Percentiles rank a stretch among this genome's conserved stretches.
Conservation (phyloP, 1,284 basidiomycete species). For the Nidula niveotomentosa region DNA sequence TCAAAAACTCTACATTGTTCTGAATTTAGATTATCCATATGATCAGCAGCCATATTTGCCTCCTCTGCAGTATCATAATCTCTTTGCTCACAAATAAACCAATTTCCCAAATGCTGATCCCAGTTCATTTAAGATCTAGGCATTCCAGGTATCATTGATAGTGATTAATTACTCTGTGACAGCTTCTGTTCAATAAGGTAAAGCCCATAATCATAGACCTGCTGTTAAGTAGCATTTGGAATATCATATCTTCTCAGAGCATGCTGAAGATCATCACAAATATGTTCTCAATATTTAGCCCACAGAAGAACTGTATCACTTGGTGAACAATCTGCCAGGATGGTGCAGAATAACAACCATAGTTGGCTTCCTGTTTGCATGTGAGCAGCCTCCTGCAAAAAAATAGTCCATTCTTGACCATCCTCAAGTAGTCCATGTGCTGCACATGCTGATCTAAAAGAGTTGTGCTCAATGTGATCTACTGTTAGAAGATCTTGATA, state of each 20-base stretch:
- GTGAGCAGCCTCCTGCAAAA: slow-evolving; percentile 31
- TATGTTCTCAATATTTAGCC: slow-evolving; percentile 17
- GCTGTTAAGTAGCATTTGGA: slow-evolving; percentile 20
- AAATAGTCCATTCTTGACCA: slow-evolving; percentile 36
- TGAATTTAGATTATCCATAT: slow-evolving; percentile 23
- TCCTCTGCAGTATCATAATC: slow-evolving; percentile 22
- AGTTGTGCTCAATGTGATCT: slow-evolving; percentile 15
- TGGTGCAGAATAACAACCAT: slow-evolving; percentile 33
- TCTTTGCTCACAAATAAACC: slow-evolving; percentile 31
- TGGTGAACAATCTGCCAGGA: slow-evolving; percentile 31
- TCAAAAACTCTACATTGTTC: slow-evolving; percentile 31
- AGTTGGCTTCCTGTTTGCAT: slow-evolving; percentile 34
- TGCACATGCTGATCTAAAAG: slow-evolving; percentile 31
- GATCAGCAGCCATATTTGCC: slow-evolving; percentile 5
- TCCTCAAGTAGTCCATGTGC: slow-evolving; percentile 36
- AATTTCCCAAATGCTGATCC: slow-evolving; percentile 20
- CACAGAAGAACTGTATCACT: slow-evolving; percentile 28
- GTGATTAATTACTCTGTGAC: slow-evolving; percentile 11
- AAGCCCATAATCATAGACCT: slow-evolving; percentile 21
- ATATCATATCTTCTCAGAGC: slow-evolving; percentile 8
- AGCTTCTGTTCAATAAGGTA: slow-evolving; percentile 25
- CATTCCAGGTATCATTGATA: slow-evolving; percentile 29
- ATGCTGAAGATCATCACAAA: slow-evolving; percentile 19
- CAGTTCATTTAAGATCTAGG: slow-evolving; percentile 24
- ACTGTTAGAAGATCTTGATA: slow-evolving; percentile 27